Evolutionary conservation across 208 protist genomes (phyloP).

Genomic region (Leishmania tarentolae): DNA sequence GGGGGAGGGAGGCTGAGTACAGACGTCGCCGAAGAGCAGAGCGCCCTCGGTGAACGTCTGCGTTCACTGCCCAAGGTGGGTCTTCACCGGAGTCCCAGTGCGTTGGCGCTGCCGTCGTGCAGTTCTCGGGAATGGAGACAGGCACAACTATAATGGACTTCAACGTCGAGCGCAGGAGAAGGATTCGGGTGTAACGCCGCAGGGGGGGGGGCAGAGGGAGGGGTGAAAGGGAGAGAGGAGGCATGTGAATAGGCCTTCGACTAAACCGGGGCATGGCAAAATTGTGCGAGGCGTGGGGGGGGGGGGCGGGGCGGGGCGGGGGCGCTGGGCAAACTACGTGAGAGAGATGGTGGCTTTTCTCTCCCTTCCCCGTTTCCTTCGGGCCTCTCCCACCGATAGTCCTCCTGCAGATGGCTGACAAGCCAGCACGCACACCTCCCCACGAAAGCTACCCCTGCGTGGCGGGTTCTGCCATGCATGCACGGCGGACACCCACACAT

Average conservation of each 20-base stretch:
- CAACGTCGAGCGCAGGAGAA: background rate
- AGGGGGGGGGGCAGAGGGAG: background rate
- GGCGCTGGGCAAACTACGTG: background rate
- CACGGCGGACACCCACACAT: background rate
- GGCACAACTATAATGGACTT: too few relatives aligned
- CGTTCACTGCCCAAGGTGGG: background rate
- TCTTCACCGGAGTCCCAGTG: background rate
- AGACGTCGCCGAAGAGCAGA: background rate
- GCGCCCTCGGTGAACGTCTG: background rate
- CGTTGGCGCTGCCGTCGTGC: background rate
- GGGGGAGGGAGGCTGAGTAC: background rate
- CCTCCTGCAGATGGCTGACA: background rate
- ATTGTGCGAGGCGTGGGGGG: too few relatives aligned
- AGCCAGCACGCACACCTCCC: background rate
- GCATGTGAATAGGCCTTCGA: background rate
- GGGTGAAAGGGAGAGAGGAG: background rate
- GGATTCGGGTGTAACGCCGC: background rate
- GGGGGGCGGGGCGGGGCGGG: too few relatives aligned
- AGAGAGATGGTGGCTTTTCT: background rate
- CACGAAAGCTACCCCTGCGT: background rate
- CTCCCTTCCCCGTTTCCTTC: background rate
- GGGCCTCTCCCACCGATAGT: background rate
- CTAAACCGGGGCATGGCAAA: background rate
- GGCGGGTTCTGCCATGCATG: background rate
- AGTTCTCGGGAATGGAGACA: background rate